phyloP scores from a whole-genome alignment of 2,329 filamentous ascomycete species.

The Penicillium sp. region DNA sequence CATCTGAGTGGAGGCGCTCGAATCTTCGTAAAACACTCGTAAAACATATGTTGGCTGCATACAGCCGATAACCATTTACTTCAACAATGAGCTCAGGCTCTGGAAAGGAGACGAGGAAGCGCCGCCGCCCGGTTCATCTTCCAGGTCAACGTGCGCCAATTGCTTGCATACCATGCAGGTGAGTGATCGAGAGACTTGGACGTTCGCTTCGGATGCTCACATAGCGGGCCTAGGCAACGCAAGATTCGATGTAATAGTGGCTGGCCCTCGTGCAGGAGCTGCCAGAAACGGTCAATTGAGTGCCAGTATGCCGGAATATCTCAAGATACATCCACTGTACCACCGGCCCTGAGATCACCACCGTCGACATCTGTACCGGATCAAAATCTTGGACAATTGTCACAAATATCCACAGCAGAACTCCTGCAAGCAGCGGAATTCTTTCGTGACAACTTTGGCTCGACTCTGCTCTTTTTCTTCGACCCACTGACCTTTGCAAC shows the following conservation, averaged over 20 bases:
- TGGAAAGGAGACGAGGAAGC: background rate
- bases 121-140: constrained; percentile 4
- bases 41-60: too few species aligned
- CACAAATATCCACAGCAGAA: background rate
- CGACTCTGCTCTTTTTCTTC: constrained; percentile 5
- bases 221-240: background rate
- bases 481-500: constrained; percentile 3
- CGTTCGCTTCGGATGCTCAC: background rate
- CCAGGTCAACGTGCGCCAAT: constrained; percentile 5
- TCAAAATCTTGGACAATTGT: background rate
- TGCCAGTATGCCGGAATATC: constrained; percentile 5
- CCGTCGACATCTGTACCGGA: background rate
- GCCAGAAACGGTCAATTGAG: constrained; percentile 1
- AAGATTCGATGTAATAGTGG: constrained; percentile 6
- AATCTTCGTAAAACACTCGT: too few species aligned
- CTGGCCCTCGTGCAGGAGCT: constrained; percentile 4
- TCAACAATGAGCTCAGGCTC: background rate
- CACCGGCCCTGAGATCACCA: background rate
- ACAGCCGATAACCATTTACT: background rate
- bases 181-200: background rate
- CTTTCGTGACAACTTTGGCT: constrained; percentile 6
- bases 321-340: background rate
- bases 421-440: constrained; percentile 2
- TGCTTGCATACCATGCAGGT: constrained; percentile 7
- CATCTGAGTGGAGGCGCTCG: too few species aligned